Conservation (phyloP, 2,329 filamentous ascomycete species). For the Falciphora oryzae region DNA sequence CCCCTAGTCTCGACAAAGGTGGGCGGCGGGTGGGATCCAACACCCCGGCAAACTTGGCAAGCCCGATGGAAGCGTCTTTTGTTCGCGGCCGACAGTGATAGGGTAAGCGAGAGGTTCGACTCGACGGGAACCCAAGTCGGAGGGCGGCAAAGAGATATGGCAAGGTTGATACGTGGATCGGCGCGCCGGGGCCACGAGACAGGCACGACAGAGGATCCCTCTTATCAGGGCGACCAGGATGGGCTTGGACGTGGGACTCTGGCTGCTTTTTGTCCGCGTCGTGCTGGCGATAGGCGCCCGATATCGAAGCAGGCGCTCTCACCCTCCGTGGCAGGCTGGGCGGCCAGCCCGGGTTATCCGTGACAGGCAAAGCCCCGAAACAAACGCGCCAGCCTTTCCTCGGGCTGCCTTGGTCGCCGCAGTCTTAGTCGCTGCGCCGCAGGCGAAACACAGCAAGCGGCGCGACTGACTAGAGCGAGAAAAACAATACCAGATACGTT, state of each 20-base stretch:
- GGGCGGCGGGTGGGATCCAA: neutral
- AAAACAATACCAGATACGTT: too few species aligned
- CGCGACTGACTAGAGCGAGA: too few species aligned
- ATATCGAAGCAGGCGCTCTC: neutral
- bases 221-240: neutral
- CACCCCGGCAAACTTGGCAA: neutral
- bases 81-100: neutral
- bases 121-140: neutral
- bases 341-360: too few species aligned
- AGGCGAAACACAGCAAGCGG: too few species aligned
- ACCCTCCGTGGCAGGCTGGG: too few species aligned
- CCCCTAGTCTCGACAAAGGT: neutral
- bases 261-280: too few species aligned
- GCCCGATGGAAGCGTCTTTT: neutral
- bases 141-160: neutral
- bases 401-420: too few species aligned
- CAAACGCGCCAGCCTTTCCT: too few species aligned
- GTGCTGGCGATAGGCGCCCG: neutral
- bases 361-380: too few species aligned
- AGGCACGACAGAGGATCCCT: neutral
- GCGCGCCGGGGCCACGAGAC: neutral
- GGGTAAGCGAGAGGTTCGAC: neutral
- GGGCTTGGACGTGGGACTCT: neutral
- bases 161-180: neutral
- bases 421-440: too few species aligned